Evolutionary conservation across 768 basidiomycete genomes (phyloP), one percentile per base, ranked within the genome.

Genomic region (Pleurotus pulmonarius): DNA sequence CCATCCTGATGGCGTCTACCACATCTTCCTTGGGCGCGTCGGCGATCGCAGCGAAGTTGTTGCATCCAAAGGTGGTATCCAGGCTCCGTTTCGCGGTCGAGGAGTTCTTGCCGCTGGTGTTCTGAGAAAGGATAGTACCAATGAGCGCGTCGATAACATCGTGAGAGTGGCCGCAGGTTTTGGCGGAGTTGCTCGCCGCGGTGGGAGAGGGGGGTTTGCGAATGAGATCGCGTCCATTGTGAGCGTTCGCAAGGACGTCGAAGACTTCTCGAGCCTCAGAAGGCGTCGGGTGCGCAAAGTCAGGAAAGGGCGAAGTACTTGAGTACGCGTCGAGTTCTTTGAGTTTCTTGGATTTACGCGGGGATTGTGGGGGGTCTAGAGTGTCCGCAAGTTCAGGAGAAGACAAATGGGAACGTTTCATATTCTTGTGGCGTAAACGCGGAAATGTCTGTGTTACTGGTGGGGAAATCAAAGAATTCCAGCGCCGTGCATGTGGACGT

Each of bases 141-240:
- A 86, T 80, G 58, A 85, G 75, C 9, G 80, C 69, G 58, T 83
- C 83, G 55, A 85, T 72, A 58, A 85, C 81, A 60, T 85, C 79
- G 2, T 77, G 75, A 2, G 75, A 74, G 39, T 71, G 65, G 2
- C 78, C 81, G 49, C 78, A 79, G 0, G 77, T 77, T 56, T 61
- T 53, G 4, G 78, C 78, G 6, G 81, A 70, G 58, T 80, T 75
- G 44, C 20, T 51, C n/a, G 56, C 6, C 12, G 56, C 18, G n/a
- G 62, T 44, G 2, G 57, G 3, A 2, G 61, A 38, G 41, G 74
- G 69, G 5, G 61, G 18, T 6, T 56, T 59, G 39, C 71, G 70
- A 41, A 66, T 63, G 1, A 71, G 65, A 2, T 63, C 62, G 18
- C 68, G 63, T n/a, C 67, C 66, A 1, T 69, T 70, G 38, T 77